Evolutionary conservation across 352 stramenopile genomes (phyloP).

Genomic region (Phytophthora macrochlamydospora): DNA sequence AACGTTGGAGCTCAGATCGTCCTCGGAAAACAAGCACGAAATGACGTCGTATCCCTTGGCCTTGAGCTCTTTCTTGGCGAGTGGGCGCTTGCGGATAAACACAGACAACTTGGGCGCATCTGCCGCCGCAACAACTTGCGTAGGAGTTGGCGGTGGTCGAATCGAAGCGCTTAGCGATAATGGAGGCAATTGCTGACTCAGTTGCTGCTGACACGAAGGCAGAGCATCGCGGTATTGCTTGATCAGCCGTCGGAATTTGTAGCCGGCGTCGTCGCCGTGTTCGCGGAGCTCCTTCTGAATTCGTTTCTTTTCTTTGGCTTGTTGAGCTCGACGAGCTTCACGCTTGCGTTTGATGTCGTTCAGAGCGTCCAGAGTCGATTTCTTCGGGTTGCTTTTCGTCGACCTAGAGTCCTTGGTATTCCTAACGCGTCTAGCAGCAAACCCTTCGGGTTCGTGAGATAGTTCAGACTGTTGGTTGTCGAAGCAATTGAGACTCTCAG

Average conservation of each 20-base stretch:
- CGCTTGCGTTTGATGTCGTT: slow-evolving; percentile 78
- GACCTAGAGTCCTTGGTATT: slow-evolving; percentile 8
- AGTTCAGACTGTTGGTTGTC: slow-evolving; percentile 1
- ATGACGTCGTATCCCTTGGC: slow-evolving; percentile 74
- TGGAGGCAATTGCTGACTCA: slow-evolving; percentile 25
- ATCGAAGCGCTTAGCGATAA: slow-evolving; percentile 21
- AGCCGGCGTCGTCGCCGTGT: slow-evolving; percentile 73
- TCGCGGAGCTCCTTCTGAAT: slow-evolving; percentile 65
- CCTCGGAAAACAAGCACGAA: slow-evolving; percentile 41
- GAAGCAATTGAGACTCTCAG: slow-evolving; percentile 8
- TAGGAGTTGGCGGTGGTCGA: slow-evolving; percentile 23
- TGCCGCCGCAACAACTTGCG: slow-evolving; percentile 6
- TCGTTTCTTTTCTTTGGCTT: slow-evolving; percentile 72
- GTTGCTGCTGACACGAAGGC: slow-evolving; percentile 32
- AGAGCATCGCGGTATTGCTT: slow-evolving; percentile 56
- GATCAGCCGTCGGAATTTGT: slow-evolving; percentile 80
- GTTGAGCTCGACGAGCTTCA: slow-evolving; percentile 54
- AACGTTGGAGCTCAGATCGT: slow-evolving; percentile 9
- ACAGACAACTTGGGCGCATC: slow-evolving; percentile 50
- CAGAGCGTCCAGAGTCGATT: slow-evolving; percentile 56
- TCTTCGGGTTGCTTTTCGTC: slow-evolving; percentile 41
- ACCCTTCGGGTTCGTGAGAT: slow-evolving; percentile 1
- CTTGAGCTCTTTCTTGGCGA: slow-evolving; percentile 71
- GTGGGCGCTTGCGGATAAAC: slow-evolving; percentile 72
- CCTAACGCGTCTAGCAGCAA: slow-evolving; percentile 8